Evolutionary conservation across 805 yeast genomes (phyloP).

Genomic region (Starmerella davenportii): DNA sequence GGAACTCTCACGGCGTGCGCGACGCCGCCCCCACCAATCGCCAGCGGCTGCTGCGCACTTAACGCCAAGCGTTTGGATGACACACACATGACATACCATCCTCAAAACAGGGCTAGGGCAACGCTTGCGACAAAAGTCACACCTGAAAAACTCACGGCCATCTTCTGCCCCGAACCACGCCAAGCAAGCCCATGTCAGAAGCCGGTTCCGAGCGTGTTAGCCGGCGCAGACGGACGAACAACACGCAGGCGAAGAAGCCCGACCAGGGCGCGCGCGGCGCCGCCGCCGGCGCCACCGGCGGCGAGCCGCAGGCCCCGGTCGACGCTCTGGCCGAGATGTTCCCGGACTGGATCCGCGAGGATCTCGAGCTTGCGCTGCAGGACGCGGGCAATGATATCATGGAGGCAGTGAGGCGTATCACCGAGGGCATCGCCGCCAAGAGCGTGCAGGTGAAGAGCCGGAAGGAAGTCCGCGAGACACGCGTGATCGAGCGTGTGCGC

Average conservation of each 20-base stretch:
- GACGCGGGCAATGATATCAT: constrained; percentile 62
- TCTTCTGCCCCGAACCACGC: background rate
- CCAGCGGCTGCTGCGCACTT: too few species aligned
- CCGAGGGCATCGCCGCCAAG: constrained; percentile 73
- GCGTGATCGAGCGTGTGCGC: constrained; percentile 21
- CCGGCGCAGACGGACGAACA: constrained; percentile 6
- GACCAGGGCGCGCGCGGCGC: constrained; percentile 1
- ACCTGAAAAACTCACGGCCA: background rate
- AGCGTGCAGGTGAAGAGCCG: constrained; percentile 67
- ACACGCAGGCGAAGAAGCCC: constrained; percentile 1
- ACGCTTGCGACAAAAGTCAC: background rate
- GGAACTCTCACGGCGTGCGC: too few species aligned
- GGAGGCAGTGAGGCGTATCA: constrained; percentile 66
- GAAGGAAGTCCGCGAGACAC: constrained; percentile 30
- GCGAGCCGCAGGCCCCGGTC: constrained; percentile 1
- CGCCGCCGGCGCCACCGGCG: constrained; percentile 4
- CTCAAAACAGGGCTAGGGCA: background rate
- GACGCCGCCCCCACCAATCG: too few species aligned
- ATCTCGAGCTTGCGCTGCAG: constrained; percentile 51
- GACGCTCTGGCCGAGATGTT: constrained; percentile 62
- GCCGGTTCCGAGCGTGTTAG: constrained; percentile 6
- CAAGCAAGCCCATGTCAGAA: constrained; percentile 3
- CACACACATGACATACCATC: too few species aligned
- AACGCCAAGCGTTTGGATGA: too few species aligned
- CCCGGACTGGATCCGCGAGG: constrained; percentile 87